A percentile compares a stretch with the other conserved stretches of the same genome.
These are phyloP conservation scores for Rhizopogon vesiculosus DNA, from an alignment of 768 basidiomycete genomes.

Conservation along the genomic window DNA sequence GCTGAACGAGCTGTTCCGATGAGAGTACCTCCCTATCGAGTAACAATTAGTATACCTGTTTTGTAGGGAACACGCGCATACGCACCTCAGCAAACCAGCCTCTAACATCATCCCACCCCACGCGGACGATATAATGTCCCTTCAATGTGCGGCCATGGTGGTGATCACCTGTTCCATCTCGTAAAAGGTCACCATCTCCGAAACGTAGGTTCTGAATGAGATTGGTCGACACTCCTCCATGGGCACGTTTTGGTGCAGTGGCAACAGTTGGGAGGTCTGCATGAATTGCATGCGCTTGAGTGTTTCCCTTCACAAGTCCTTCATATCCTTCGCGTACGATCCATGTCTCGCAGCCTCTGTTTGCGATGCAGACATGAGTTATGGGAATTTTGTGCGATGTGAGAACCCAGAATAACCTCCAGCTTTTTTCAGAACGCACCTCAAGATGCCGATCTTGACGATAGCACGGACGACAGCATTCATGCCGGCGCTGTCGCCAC, in stretches of 20 bases:
- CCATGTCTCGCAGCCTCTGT: slow-evolving; percentile 92
- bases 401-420: not conserved
- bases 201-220: slow-evolving; percentile 76
- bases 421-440: slow-evolving; percentile 42
- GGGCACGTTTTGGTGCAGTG: slow-evolving; percentile 10
- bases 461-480: slow-evolving; percentile 92
- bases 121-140: slow-evolving; percentile 88
- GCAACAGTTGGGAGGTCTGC: slow-evolving; percentile 26
- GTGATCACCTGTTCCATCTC: slow-evolving; percentile 79
- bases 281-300: slow-evolving; percentile 26
- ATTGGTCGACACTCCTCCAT: slow-evolving; percentile 22
- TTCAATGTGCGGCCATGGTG: slow-evolving; percentile 68
- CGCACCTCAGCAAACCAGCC: slow-evolving; percentile 89
- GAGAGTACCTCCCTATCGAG: slow-evolving; percentile 79
- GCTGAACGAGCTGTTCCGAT: slow-evolving; percentile 91
- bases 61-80: not conserved
- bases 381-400: slow-evolving; percentile 3
- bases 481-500: slow-evolving; percentile 98
- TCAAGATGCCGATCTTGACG: slow-evolving; percentile 88
- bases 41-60: not conserved
- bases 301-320: slow-evolving; percentile 93
- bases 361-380: slow-evolving; percentile 4
- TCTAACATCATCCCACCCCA: slow-evolving; percentile 97
- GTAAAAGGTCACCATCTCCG: slow-evolving; percentile 72
- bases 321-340: slow-evolving; percentile 98